phyloP scores from a whole-genome alignment of 208 protist species.

The Polymyxa betae region DNA sequence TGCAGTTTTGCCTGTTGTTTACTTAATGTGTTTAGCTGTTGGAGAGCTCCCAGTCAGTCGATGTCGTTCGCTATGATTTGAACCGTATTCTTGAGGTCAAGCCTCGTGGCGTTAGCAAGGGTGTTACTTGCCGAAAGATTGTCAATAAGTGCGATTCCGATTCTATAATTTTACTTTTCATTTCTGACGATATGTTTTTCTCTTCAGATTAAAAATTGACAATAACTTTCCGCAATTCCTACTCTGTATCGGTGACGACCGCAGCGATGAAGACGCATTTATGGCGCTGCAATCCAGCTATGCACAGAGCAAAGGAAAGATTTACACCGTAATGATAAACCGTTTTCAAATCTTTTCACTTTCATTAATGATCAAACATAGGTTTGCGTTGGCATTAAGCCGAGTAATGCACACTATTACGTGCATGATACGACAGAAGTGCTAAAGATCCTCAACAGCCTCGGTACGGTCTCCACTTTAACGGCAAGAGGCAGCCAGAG shows the following conservation, averaged over 20 bases:
- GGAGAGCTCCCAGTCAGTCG: slow-evolving; percentile 49
- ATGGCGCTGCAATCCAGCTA: not conserved
- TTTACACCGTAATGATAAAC: not conserved
- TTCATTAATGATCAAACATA: not conserved
- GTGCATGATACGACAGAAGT: slow-evolving; percentile 57
- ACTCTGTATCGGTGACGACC: slow-evolving; percentile 52
- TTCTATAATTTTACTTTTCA: not conserved
- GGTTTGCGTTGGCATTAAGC: slow-evolving; percentile 56
- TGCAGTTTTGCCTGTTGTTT: slow-evolving; percentile 30
- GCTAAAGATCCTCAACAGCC: not conserved
- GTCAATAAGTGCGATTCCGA: not conserved
- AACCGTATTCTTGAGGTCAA: slow-evolving; percentile 58
- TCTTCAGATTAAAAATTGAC: not conserved
- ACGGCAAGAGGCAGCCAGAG: not conserved
- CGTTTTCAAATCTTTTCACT: not conserved
- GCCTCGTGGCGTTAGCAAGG: slow-evolving; percentile 52
- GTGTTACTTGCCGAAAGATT: slow-evolving; percentile 2
- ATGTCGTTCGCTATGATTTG: slow-evolving; percentile 56
- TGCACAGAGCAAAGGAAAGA: not conserved
- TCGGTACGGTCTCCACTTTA: not conserved
- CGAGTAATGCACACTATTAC: slow-evolving; percentile 60
- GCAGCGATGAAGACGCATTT: slow-evolving; percentile 56
- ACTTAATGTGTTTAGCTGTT: slow-evolving; percentile 45
- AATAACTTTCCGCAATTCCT: slow-evolving; percentile 2
- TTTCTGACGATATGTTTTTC: not conserved